Percentiles rank a stretch among this genome's conserved stretches.
Conservation (phyloP, 139 green algal species). For the Micractinium sp. region DNA sequence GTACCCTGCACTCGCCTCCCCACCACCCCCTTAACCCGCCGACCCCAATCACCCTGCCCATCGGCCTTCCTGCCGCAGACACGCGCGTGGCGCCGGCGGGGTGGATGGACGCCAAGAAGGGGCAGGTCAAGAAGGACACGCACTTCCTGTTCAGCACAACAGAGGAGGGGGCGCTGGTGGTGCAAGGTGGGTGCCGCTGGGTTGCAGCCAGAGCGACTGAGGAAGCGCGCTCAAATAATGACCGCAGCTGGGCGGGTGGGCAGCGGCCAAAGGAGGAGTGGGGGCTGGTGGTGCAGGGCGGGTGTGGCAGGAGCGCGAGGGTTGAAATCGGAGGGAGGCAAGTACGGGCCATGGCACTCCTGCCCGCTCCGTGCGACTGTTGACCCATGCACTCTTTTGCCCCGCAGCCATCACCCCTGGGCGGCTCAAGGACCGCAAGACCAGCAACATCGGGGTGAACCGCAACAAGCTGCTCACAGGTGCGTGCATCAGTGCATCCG, state of each 20-base stretch:
- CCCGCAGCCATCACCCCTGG: slow-evolving; percentile 42
- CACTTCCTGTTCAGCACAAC: slow-evolving; percentile 41
- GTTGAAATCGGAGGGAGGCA: not conserved
- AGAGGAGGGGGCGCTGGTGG: slow-evolving; percentile 5
- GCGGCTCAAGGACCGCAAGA: slow-evolving; percentile 27
- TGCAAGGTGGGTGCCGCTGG: slow-evolving; percentile 16
- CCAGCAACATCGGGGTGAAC: slow-evolving; percentile 10
- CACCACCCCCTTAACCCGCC: not conserved
- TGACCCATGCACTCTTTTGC: not conserved
- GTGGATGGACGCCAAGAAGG: slow-evolving; percentile 5
- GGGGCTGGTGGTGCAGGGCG: not conserved
- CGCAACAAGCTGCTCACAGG: slow-evolving; percentile 3
- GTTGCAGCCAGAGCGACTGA: not conserved
- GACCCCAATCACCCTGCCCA: not conserved
- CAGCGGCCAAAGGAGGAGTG: too few species aligned
- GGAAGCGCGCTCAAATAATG: too few species aligned
- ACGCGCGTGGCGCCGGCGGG: slow-evolving; percentile 15
- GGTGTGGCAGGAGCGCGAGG: not conserved
- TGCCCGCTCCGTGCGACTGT: too few species aligned
- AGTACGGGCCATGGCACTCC: not conserved
- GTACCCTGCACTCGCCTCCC: not conserved
- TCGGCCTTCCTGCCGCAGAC: slow-evolving; percentile 6
- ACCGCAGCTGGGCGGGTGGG: not conserved
- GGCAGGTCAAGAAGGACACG: slow-evolving; percentile 28
- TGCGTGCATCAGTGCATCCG: not conserved